phyloP scores from a whole-genome alignment of 2,329 filamentous ascomycete species.

The Drechslera avenae region DNA sequence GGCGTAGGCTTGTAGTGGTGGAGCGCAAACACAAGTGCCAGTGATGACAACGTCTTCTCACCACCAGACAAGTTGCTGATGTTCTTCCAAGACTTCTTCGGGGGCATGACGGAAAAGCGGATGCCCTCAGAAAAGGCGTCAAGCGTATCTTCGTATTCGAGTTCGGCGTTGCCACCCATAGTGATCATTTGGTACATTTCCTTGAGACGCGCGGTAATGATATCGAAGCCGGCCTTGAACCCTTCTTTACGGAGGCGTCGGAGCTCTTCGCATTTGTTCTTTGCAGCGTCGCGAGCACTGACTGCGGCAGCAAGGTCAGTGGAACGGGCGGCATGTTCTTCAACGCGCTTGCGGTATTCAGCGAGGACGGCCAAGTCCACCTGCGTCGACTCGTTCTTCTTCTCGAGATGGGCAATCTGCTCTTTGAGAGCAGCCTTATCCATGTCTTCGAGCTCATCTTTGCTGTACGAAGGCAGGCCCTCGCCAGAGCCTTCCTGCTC shows the following conservation, averaged over 20 bases:
- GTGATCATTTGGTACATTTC: slow-evolving; percentile 99
- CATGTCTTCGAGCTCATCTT: slow-evolving; percentile 68
- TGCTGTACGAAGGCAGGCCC: slow-evolving; percentile 75
- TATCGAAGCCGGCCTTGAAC: slow-evolving; percentile 97
- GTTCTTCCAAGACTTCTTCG: slow-evolving; percentile 99
- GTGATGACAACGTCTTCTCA: slow-evolving; percentile 91
- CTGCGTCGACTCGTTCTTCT: slow-evolving; percentile 80
- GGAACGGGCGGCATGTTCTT: slow-evolving; percentile 81
- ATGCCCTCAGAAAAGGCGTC: slow-evolving; percentile 98
- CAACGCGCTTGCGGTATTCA: slow-evolving; percentile 84
- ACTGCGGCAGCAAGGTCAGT: slow-evolving; percentile 83
- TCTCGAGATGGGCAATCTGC: slow-evolving; percentile 69
- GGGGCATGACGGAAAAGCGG: slow-evolving; percentile 96
- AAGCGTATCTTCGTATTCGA: slow-evolving; percentile 93
- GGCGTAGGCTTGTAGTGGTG: slow-evolving; percentile 99
- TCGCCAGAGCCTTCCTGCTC: slow-evolving; percentile 56
- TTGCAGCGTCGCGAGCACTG: slow-evolving; percentile 78
- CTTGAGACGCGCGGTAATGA: slow-evolving; percentile 91
- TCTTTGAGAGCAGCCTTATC: slow-evolving; percentile 67
- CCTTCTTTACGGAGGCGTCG: slow-evolving; percentile 88
- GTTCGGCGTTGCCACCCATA: slow-evolving; percentile 97
- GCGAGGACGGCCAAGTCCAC: slow-evolving; percentile 86
- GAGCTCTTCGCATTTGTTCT: slow-evolving; percentile 90
- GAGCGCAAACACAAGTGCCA: slow-evolving; percentile 95
- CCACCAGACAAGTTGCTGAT: slow-evolving; percentile 95